phyloP scores from a whole-genome alignment of 2,329 filamentous ascomycete genomes.

The Fusarium robinianum region DNA sequence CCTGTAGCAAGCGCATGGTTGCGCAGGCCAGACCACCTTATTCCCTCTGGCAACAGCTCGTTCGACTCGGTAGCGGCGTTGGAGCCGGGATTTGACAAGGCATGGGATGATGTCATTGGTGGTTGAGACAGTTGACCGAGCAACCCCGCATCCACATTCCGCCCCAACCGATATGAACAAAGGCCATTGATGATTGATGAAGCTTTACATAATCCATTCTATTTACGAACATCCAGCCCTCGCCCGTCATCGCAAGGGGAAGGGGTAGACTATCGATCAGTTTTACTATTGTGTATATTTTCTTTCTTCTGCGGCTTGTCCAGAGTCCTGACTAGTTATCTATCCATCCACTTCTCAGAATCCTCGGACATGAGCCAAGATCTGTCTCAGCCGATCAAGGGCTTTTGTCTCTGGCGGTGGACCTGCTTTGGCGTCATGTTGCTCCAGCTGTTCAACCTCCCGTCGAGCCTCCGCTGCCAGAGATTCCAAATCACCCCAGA shows the following conservation, averaged over 20 bases:
- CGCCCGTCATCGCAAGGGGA: too few species aligned
- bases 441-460: slow-evolving; percentile 54
- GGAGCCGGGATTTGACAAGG: slow-evolving; percentile 8
- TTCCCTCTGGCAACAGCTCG: slow-evolving; percentile 22
- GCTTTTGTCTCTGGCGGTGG: slow-evolving; percentile 36
- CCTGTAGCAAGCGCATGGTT: slow-evolving; percentile 26
- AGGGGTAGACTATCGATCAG: too few species aligned
- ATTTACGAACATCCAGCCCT: too few species aligned
- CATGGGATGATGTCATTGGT: slow-evolving; percentile 38
- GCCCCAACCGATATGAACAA: too few species aligned
- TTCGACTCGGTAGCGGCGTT: slow-evolving; percentile 13
- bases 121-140: slow-evolving; percentile 35
- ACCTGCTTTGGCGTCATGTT: slow-evolving; percentile 21
- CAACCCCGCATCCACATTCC: slow-evolving; percentile 32
- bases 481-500: slow-evolving; percentile 67
- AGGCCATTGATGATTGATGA: too few species aligned
- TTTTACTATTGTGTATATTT: too few species aligned
- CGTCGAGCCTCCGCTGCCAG: slow-evolving; percentile 59
- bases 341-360: slow-evolving; percentile 17
- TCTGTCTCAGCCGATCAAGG: slow-evolving; percentile 43
- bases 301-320: not conserved
- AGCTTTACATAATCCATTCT: too few species aligned
- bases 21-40: slow-evolving; percentile 17
- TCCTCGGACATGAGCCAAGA: slow-evolving; percentile 46
- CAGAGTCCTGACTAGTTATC: not conserved